phyloP scores from a whole-genome alignment of 257 asterid genomes.

The Parsonsia alboflavescens region DNA sequence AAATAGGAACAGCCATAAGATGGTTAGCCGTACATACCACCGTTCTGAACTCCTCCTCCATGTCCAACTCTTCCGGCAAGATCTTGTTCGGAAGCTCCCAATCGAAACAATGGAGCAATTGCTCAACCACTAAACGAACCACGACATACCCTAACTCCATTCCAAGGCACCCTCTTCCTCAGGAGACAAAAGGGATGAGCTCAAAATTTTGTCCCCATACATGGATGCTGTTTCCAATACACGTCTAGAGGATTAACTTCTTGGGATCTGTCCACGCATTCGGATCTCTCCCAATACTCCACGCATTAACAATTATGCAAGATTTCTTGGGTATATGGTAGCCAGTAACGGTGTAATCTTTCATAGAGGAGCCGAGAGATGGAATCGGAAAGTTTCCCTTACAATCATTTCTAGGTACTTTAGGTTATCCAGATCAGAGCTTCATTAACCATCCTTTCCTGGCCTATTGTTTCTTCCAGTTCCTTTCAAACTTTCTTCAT shows the following conservation, averaged over 20 bases:
- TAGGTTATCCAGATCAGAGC: not conserved
- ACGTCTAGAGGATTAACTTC: not conserved
- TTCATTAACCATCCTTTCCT: not conserved
- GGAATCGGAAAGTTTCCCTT: not conserved
- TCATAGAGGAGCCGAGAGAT: not conserved
- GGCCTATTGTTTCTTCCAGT: not conserved
- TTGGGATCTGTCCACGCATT: not conserved
- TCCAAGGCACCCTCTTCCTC: not conserved
- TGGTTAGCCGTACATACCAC: not conserved
- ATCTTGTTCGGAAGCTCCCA: not conserved
- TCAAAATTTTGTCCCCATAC: not conserved
- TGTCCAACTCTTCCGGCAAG: not conserved
- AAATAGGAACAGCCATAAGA: not conserved
- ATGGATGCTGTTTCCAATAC: not conserved
- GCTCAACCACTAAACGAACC: not conserved
- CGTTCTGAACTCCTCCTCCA: not conserved
- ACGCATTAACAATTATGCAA: not conserved
- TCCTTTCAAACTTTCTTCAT: not conserved
- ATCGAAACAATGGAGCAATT: not conserved
- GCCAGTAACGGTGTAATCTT: not conserved
- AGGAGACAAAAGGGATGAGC: not conserved
- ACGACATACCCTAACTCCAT: not conserved
- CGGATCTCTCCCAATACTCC: not conserved
- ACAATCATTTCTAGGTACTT: not conserved
- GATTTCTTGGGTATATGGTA: not conserved